Conservation (phyloP, 139 green algal species). For the Haematococcus lacustris region DNA sequence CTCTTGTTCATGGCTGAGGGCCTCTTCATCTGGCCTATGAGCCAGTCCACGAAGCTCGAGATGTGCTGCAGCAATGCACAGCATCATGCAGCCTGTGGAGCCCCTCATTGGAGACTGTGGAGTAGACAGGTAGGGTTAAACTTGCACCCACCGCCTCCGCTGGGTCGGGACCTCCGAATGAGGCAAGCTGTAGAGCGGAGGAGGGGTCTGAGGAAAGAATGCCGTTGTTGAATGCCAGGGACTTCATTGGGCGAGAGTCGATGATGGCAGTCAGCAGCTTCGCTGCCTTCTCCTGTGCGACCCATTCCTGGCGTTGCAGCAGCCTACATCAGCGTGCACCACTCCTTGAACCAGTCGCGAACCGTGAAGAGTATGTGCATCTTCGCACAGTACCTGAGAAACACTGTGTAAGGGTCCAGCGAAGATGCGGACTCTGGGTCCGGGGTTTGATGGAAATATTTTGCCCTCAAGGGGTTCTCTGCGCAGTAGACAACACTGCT, state of each 20-base stretch:
- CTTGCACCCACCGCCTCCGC: constrained; percentile 39
- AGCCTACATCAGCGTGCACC: too few relatives aligned
- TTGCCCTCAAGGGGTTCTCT: constrained; percentile 38
- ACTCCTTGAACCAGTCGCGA: too few relatives aligned
- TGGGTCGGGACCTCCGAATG: constrained; percentile 16
- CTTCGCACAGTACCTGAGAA: constrained; percentile 68
- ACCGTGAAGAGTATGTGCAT: too few relatives aligned
- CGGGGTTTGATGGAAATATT: constrained; percentile 54
- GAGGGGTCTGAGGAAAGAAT: constrained; percentile 11
- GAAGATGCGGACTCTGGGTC: constrained; percentile 24
- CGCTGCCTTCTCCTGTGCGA: constrained; percentile 79
- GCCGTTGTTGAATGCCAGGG: constrained; percentile 19
- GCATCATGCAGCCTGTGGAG: too few relatives aligned
- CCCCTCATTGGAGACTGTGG: too few relatives aligned
- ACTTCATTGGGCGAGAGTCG: constrained; percentile 45
- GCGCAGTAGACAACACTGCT: too few relatives aligned
- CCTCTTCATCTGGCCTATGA: constrained; percentile 72
- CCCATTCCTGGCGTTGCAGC: constrained; percentile 83
- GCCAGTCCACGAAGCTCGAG: constrained; percentile 77
- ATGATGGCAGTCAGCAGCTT: constrained; percentile 64
- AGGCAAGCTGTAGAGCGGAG: too few relatives aligned
- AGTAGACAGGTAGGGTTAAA: too few relatives aligned
- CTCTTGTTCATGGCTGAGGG: constrained; percentile 56
- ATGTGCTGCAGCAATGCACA: constrained; percentile 50
- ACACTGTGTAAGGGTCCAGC: constrained; percentile 61